phyloP scores from a whole-genome alignment of 1,284 basidiomycete species.

The Tylopilus sp. region DNA sequence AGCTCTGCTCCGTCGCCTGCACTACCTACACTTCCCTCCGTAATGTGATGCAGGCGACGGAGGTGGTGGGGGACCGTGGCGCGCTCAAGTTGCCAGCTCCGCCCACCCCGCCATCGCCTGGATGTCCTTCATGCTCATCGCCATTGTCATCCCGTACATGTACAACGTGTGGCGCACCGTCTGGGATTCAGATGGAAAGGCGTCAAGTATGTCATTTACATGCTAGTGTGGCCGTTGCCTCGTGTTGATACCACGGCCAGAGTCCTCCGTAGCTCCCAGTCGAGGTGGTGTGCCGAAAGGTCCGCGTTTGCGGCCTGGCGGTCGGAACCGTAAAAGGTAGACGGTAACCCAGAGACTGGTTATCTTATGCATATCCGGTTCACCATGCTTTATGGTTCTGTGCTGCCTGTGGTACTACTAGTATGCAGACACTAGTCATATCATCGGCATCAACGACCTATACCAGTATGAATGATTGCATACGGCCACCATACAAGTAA shows the following conservation, averaged over 20 bases:
- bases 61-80: conserved; percentile 31
- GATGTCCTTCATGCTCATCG: conserved; percentile 21
- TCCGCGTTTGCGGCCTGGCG: conserved; percentile 23
- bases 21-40: too few relatives aligned
- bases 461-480: too few relatives aligned
- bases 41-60: conserved; percentile 13
- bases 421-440: too few relatives aligned
- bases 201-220: conserved; percentile 18
- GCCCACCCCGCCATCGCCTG: conserved; percentile 24
- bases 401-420: too few relatives aligned
- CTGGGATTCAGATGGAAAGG: conserved; percentile 5
- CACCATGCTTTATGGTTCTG: too few relatives aligned
- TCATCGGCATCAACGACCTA: too few relatives aligned
- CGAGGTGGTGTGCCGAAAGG: conserved; percentile 28
- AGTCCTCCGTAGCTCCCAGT: conserved; percentile 30
- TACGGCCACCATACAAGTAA: too few relatives aligned
- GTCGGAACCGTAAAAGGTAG: conserved; percentile 15
- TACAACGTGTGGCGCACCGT: conserved; percentile 4
- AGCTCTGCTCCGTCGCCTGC: too few relatives aligned
- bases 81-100: conserved; percentile 6
- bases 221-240: too few relatives aligned
- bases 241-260: conserved; percentile 12
- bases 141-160: conserved; percentile 17
- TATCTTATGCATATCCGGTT: too few relatives aligned
- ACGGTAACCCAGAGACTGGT: too few relatives aligned